Evolutionary conservation across 768 basidiomycete species (phyloP), one percentile per base, ranked within the genome.

Genomic region (Pisolithus marmoratus): DNA sequence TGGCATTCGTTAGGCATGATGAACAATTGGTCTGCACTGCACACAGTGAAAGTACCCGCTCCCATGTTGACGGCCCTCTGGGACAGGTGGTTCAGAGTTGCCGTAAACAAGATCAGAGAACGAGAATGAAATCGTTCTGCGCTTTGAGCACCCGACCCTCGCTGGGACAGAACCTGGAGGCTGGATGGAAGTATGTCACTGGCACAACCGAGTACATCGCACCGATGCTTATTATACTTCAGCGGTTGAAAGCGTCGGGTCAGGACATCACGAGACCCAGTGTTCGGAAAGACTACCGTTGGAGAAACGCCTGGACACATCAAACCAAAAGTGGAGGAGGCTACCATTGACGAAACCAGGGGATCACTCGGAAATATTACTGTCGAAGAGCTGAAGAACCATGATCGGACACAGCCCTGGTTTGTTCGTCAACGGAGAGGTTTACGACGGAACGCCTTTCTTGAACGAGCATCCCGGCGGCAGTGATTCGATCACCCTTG

Each of bases 1-100:
- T 77, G 75, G 76, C 81, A 79, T 59, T 73, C 76, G n/a, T 75
- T 77, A 14, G 73, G 74, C 12, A 82, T 83, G 82, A 77, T 83
- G 78, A 83, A 83, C 51, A 79, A 77, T 47, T 70, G 60, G 65
- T 64, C 24, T 38, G 64, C 59, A 27, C 54, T n/a, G 43, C 38
- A 23, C 8, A 20, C 41, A 34, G 34, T 38, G 9, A 26, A 27
- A 41, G 23, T 8, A 17, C 22, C 6, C 43, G 50, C 17, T 43
- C 23, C 26, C 3, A 14, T n/a, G 44, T 24, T 48, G 43, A 49
- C 26, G 22, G 34, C 20, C 29, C 26, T 49, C 44, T 6, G 42
- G 56, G 45, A 43, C 52, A 77, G 76, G 74, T 82, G 80, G 80
- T 84, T 83, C 60, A 66, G 79, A 37, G 76, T 83, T 34, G 75